Percentiles rank a stretch among this genome's conserved stretches.
Conservation (phyloP, 2,329 filamentous ascomycete genomes). For the Beauveria pseudobassiana region DNA sequence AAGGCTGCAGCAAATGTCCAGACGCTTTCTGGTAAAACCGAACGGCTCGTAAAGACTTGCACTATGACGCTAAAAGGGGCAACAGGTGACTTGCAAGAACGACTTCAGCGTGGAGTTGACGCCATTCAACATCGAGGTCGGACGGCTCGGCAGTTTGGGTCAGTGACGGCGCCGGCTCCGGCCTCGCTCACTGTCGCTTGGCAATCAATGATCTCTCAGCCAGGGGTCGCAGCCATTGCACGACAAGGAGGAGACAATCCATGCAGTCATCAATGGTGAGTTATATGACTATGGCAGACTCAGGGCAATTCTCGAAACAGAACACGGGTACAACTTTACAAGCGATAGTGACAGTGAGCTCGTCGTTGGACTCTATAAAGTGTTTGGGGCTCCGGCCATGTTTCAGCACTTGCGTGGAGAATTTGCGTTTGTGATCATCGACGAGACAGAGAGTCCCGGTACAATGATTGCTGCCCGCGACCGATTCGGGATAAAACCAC, state of each 20-base stretch:
- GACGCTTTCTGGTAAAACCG: no score
- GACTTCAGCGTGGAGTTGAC: background rate
- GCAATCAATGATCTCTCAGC: slow-evolving; percentile 44
- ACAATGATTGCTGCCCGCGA: slow-evolving; percentile 41
- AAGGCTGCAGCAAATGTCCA: no score
- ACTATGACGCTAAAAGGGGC: no score
- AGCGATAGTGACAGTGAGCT: slow-evolving; percentile 44
- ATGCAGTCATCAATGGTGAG: slow-evolving; percentile 53
- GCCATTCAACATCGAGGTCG: background rate
- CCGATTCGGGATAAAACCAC: slow-evolving; percentile 49
- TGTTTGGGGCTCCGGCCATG: background rate
- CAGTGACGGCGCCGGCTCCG: background rate
- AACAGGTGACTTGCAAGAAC: no score
- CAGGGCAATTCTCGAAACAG: slow-evolving; percentile 24
- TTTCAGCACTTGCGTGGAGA: slow-evolving; percentile 3
- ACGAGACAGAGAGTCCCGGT: slow-evolving; percentile 21
- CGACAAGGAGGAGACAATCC: slow-evolving; percentile 27
- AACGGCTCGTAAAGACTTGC: no score
- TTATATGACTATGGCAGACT: slow-evolving; percentile 46
- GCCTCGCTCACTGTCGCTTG: slow-evolving; percentile 42
- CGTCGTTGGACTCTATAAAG: slow-evolving; percentile 34
- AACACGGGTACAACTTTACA: slow-evolving; percentile 35
- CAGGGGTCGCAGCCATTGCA: slow-evolving; percentile 37
- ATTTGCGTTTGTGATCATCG: slow-evolving; percentile 24
- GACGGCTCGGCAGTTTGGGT: background rate